Evolutionary conservation across 2,329 filamentous ascomycete genomes (phyloP).

Genomic region (Verticillium klebahnii): DNA sequence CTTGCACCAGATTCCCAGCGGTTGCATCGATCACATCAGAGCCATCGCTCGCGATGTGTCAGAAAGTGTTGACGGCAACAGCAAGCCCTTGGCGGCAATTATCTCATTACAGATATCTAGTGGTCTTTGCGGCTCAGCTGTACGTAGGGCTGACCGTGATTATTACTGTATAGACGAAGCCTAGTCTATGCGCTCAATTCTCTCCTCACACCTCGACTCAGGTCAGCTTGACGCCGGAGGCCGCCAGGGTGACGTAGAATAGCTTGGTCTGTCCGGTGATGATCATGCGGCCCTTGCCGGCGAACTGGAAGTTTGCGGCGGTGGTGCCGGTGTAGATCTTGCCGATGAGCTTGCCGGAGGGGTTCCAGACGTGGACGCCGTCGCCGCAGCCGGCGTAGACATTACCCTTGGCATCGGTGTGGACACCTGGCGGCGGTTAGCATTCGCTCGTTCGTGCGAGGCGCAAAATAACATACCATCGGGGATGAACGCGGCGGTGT

Average conservation of each 20-base stretch:
- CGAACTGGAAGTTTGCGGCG: constrained; percentile 42
- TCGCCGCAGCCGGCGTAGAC: constrained; percentile 47
- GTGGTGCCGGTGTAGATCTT: constrained; percentile 49
- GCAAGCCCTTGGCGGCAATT: no score
- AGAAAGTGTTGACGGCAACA: no score
- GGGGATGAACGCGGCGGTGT: constrained; percentile 45
- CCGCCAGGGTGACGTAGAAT: constrained; percentile 24
- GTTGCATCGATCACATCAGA: no score
- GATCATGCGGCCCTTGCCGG: constrained; percentile 28
- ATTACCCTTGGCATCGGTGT: constrained; percentile 49
- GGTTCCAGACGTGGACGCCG: constrained; percentile 44
- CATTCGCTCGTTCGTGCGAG: no score
- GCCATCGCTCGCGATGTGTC: no score
- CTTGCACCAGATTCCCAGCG: no score
- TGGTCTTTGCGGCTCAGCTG: background rate
- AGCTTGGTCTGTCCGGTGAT: constrained; percentile 28
- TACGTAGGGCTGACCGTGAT: background rate
- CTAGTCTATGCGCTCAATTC: background rate
- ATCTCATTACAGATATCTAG: background rate
- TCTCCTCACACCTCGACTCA: background rate
- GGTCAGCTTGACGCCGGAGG: constrained; percentile 6
- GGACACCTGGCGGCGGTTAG: constrained; percentile 27
- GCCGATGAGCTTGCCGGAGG: constrained; percentile 40
- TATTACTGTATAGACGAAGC: background rate
- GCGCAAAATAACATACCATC: constrained; percentile 41